phyloP scores from a whole-genome alignment of 768 basidiomycete species.

The Auriculariales sp. region DNA sequence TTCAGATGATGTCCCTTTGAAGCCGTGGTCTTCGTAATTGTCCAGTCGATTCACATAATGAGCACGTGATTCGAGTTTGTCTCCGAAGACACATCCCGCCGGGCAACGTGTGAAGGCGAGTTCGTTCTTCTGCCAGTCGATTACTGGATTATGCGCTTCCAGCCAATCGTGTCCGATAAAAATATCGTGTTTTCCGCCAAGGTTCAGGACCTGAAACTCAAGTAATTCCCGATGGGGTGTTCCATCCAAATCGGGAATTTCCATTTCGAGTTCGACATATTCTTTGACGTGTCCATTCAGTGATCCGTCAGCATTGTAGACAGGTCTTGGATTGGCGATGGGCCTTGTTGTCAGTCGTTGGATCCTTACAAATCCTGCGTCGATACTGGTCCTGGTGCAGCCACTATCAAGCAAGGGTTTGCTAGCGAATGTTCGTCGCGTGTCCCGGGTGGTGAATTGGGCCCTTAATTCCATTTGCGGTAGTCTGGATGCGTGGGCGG shows the following conservation, averaged over 20 bases:
- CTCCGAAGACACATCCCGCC: neutral
- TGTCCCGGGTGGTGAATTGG: no score
- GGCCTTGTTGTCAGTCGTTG: neutral
- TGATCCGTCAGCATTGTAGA: neutral
- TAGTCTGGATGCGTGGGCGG: no score
- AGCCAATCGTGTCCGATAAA: neutral
- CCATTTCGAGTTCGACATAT: neutral
- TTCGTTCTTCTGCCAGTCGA: neutral
- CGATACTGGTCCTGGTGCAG: no score
- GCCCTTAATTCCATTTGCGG: no score
- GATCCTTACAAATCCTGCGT: neutral
- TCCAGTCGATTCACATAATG: neutral
- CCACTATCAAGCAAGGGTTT: no score
- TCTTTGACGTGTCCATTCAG: neutral
- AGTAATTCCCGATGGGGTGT: neutral
- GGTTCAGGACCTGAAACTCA: neutral
- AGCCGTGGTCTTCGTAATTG: neutral
- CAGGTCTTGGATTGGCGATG: neutral
- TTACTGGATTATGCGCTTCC: neutral
- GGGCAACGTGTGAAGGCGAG: neutral
- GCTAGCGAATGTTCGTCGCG: no score
- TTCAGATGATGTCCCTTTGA: no score
- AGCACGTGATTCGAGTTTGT: neutral
- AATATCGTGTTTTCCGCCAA: neutral
- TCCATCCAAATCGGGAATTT: neutral